Conservation (phyloP, 2,329 filamentous ascomycete genomes). For the Ophiosphaerella narmari region DNA sequence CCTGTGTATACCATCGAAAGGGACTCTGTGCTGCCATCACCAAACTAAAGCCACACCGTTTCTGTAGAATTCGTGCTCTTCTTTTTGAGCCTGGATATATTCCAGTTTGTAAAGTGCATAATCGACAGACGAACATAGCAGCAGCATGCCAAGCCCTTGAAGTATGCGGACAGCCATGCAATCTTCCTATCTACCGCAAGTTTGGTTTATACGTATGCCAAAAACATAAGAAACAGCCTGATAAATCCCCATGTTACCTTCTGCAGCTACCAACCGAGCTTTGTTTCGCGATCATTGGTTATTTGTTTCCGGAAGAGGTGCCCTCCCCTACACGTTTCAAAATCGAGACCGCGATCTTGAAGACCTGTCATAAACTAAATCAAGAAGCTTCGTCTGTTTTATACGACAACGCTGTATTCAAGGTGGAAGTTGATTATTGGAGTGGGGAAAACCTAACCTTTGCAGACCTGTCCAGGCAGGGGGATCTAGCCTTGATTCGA, state of each 20-base stretch:
- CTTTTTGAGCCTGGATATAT: slow-evolving; percentile 2
- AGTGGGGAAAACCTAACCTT: background rate
- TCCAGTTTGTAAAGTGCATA: slow-evolving; percentile 9
- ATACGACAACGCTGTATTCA: slow-evolving; percentile 13
- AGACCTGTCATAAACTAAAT: slow-evolving; percentile 16
- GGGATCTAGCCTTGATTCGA: slow-evolving; percentile 2
- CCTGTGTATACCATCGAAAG: slow-evolving; percentile 6
- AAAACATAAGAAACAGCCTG: slow-evolving; percentile 10
- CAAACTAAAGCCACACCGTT: background rate
- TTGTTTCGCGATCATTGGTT: slow-evolving; percentile 19
- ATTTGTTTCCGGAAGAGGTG: slow-evolving; percentile 16
- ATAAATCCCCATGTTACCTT: slow-evolving; percentile 19
- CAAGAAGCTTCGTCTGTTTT: slow-evolving; percentile 14
- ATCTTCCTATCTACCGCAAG: slow-evolving; percentile 3
- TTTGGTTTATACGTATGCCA: slow-evolving; percentile 10
- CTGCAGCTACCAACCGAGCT: slow-evolving; percentile 19
- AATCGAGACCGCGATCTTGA: slow-evolving; percentile 4
- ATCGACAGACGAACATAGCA: background rate
- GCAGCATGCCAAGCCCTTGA: slow-evolving; percentile 20
- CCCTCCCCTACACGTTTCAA: background rate
- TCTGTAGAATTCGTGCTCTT: slow-evolving; percentile 2
- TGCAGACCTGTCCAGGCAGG: background rate
- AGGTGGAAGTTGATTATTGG: background rate
- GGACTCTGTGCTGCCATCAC: slow-evolving; percentile 7
- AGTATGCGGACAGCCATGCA: slow-evolving; percentile 16